phyloP scores from a whole-genome alignment of 1,139 yeast species.

The Kluyveromyces marxianus region DNA sequence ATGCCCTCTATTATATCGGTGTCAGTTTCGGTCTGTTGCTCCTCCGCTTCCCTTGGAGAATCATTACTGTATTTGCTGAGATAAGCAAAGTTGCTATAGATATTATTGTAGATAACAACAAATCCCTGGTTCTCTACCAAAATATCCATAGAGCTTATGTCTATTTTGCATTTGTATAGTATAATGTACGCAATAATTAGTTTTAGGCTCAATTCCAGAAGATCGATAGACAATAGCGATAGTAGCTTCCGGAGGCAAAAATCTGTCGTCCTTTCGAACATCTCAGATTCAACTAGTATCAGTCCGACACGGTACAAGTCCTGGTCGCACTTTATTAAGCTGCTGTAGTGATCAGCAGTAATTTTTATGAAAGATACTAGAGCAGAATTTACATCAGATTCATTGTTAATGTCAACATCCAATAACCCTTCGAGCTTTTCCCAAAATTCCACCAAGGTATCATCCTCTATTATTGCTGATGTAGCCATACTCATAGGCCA shows the following conservation, averaged over 20 bases:
- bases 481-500: not conserved
- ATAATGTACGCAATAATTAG: conserved; percentile 44
- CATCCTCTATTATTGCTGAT: conserved; percentile 1
- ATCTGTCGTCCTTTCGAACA: conserved; percentile 32
- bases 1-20: conserved; percentile 26
- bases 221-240: conserved; percentile 35
- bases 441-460: conserved; percentile 29
- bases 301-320: conserved; percentile 33
- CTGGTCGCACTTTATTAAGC: conserved; percentile 29
- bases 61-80: conserved; percentile 26
- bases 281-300: conserved; percentile 30
- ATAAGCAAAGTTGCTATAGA: conserved; percentile 33
- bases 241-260: conserved; percentile 42
- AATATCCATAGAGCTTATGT: conserved; percentile 37
- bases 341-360: conserved; percentile 30
- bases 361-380: conserved; percentile 31
- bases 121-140: conserved; percentile 48
- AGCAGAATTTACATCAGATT: conserved; percentile 23
- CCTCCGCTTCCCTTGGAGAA: conserved; percentile 8
- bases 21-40: conserved; percentile 21
- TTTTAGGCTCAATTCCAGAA: conserved; percentile 34
- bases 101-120: conserved; percentile 34
- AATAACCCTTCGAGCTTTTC: conserved; percentile 23
- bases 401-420: conserved; percentile 12
- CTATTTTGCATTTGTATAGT: conserved; percentile 40